phyloP scores from a whole-genome alignment of 257 asterid genomes.

The Parsonsia alboflavescens region DNA sequence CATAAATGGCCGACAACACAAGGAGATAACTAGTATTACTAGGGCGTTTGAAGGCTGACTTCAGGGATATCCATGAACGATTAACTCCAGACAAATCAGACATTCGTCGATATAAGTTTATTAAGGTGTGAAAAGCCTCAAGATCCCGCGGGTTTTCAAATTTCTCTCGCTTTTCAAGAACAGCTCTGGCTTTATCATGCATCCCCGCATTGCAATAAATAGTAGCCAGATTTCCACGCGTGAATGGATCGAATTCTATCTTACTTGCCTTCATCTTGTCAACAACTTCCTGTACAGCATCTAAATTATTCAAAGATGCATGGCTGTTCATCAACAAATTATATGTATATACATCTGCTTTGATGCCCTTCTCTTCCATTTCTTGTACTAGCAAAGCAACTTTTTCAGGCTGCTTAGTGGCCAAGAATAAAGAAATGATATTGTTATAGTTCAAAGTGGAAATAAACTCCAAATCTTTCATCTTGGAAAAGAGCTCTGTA shows the following conservation, averaged over 20 bases:
- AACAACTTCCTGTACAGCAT: conserved; percentile 45
- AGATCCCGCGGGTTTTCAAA: conserved; percentile 18
- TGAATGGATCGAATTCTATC: conserved; percentile 39
- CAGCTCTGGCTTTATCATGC: conserved; percentile 38
- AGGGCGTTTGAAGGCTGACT: conserved; percentile 17
- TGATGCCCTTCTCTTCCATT: conserved; percentile 56
- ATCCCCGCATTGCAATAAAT: conserved; percentile 42
- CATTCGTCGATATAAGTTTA: conserved; percentile 46
- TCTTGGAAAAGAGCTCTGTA: conserved; percentile 47
- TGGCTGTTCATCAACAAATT: conserved; percentile 56
- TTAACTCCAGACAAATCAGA: conserved; percentile 52
- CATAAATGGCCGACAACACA: conserved; percentile 25
- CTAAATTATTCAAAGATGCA: conserved; percentile 41
- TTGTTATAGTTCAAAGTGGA: conserved; percentile 59
- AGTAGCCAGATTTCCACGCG: conserved; percentile 60
- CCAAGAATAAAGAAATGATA: conserved; percentile 41
- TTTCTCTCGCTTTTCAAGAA: conserved; percentile 47
- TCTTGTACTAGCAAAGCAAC: conserved; percentile 43
- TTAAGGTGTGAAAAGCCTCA: conserved; percentile 32
- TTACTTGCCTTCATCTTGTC: conserved; percentile 55
- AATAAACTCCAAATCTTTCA: conserved; percentile 34
- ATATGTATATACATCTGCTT: conserved; percentile 40
- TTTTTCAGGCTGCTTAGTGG: conserved; percentile 37
- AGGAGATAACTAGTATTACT: conserved; percentile 28
- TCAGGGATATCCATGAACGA: conserved; percentile 24